A percentile compares a stretch with the other conserved stretches of the same genome.
phyloP scores from a whole-genome alignment of 2,329 filamentous ascomycete species.

The Fusarium decemcellulare region DNA sequence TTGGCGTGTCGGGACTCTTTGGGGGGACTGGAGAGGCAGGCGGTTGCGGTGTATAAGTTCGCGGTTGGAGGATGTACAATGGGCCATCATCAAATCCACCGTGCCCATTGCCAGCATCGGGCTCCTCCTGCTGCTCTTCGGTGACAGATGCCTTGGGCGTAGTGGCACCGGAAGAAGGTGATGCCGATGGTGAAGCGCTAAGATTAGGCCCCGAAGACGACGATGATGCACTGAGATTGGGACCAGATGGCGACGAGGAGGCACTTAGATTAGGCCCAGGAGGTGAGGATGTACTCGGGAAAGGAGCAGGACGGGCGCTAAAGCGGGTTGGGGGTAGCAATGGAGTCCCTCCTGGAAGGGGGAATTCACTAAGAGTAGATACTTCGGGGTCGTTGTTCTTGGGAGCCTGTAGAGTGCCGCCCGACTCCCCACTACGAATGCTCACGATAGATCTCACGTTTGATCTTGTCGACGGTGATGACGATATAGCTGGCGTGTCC shows the following conservation, averaged over 20 bases:
- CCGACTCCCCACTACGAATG: conserved; percentile 37
- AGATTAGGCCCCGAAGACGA: conserved; percentile 27
- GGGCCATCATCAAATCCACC: conserved; percentile 52
- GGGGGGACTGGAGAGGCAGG: conserved; percentile 62
- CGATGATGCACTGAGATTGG: conserved; percentile 24
- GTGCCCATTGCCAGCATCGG: conserved; percentile 29
- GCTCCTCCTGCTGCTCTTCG: conserved; percentile 17
- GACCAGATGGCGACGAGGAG: conserved; percentile 23
- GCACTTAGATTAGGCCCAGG: conserved; percentile 16
- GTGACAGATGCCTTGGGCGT: conserved; percentile 28
- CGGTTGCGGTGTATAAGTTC: conserved; percentile 70
- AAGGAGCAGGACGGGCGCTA: conserved; percentile 4
- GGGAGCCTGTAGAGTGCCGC: conserved; percentile 20
- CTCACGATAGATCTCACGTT: conserved; percentile 33
- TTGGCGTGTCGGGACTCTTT: conserved; percentile 41
- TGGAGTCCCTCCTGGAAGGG: conserved; percentile 44
- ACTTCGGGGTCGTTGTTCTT: conserved; percentile 36
- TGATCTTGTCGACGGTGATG: conserved; percentile 30
- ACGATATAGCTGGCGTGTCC: conserved; percentile 19
- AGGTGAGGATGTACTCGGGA: conserved; percentile 6
- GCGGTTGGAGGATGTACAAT: conserved; percentile 69
- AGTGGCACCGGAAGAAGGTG: conserved; percentile 8
- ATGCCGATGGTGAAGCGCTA: neutral
- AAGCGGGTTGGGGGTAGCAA: conserved; percentile 43
- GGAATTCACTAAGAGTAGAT: conserved; percentile 46